Evolutionary conservation across 257 asterid genomes (phyloP), one percentile per base, ranked within the genome.

Genomic region (Primulina tabacum): DNA sequence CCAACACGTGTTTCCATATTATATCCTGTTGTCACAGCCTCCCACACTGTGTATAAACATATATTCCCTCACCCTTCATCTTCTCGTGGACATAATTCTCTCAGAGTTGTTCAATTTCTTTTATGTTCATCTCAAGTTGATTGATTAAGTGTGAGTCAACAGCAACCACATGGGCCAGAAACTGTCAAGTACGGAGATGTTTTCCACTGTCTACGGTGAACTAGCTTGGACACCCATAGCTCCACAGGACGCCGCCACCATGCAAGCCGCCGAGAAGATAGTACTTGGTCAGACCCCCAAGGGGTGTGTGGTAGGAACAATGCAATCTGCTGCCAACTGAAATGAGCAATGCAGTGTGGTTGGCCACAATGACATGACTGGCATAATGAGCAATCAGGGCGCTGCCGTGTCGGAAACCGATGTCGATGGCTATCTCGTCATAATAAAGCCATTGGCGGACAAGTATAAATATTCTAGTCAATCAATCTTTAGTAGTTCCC

Each of bases 221-320:
- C 52, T 88, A 7, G 88, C 92, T 30, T 70, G 89, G 2, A 70
- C 86, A 33, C 79, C 85, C 1, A 73, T 92, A 33, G 74, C 92
- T 2, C 95, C 90, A 26, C 80, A 80, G 69, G 98, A 86, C 59
- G 97, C 96, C 50, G 85, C 92, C 56, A 26, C 71, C 21, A 71
- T 89, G 74, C 90, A 86, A 70, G 71, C 86, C 1, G 96, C 92
- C 1, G 98, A 92, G 79, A 76, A 57, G 32, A 8, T 35, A 38
- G 80, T 71, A 9, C 77, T 87, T 11, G 96, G 95, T 17, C 77
- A 83, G 58, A 72, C 80, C 10, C 82, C 64, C 5, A 76, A 64
- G 64, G 96, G 83, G 0, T n/a, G 24, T 1, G 82, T 95, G 2
- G 92, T 91, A 1, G 81, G 83, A 0, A 73, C 71, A 29, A 59